Evolutionary conservation across 2,329 filamentous ascomycete species (phyloP), one percentile per base, ranked within the genome.

Genomic region (Dichotomopilus funicola): DNA sequence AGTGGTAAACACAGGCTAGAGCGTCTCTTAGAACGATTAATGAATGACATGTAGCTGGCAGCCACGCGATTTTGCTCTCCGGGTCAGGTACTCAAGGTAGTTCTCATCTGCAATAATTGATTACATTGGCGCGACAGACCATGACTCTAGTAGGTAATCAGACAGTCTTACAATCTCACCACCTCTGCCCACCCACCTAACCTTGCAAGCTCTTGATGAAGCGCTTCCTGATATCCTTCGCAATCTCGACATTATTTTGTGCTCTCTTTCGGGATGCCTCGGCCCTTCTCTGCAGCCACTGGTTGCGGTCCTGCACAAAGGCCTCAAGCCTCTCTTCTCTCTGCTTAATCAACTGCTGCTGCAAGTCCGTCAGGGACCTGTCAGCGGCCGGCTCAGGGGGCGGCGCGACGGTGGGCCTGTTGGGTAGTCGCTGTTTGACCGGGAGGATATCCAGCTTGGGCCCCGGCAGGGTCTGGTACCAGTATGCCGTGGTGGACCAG

Each of bases 281-380:
- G 9, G 47, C 47, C 36, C 47, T 31, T 19, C 47, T 40, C 47
- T 49, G 12, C 47, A 49, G 13, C 47, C 47, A 49, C 47, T 49
- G 47, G 13, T 49, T 49, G n/a, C 47, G 47, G 35, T 49, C 47
- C 36, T 27, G 47, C 47, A 49, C 36, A 49, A 49, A 49, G n/a
- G 36, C 47, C 13, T 49, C 47, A 27, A 49, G 47, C 13, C 47
- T 40, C 36, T 49, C 47, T 37, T 49, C 47, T 6, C 47, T 27
- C 47, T 49, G 47, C 36, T 41, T 49, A 11, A 49, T 41, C 5
- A 49, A 19, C 47, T 49, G 47, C 35, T 41, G 47, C 47, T 49
- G 47, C 47, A n/a, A 4, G 36, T 41, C 36, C 1, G 47, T 49
- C 47, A 40, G 47, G 13, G 47, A 35, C 47, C 47, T 13, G 36